Evolutionary conservation across 257 asterid species (phyloP), one percentile per base, ranked within the genome.

Genomic region (Solanum paucissectum): DNA sequence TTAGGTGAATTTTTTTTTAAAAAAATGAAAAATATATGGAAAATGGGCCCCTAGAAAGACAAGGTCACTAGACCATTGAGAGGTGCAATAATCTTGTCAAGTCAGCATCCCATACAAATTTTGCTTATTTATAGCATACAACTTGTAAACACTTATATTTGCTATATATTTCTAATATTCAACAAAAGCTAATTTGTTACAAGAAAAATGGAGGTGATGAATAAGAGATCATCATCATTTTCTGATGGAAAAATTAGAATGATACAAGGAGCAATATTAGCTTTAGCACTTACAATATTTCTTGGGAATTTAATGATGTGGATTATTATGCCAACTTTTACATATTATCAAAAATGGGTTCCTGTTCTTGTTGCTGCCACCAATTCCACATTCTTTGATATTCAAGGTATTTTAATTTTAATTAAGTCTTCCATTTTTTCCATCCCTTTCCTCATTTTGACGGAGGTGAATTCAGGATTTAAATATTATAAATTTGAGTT

Each of bases 301-400:
- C 96, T 97, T 81, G 98, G 98, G 9, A 95, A 95, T 89, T 89
- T 97, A 81, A 97, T 97, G 98, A 95, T 97, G 98, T 97, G 99
- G 99, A 92, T 95, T 36, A 92, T 97, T 40, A 95, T 97, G 98
- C 98, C 98, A 20, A 97, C 98, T n/a, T 98, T 93, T 91, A 95
- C 98, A 3, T 97, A 95, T 83, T 95, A 97, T 91, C 92, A 89
- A 25, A 88, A 93, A 88, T 97, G 99, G 99, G 88, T 93, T 83
- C 96, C 95, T 60, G 96, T 92, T 20, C 92, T 97, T 85, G 89
- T 95, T 89, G 92, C 96, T 77, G 88, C 86, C 84, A 94, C 98
- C 73, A 92, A 92, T 66, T 95, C 99, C 20, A 95, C 95, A 69
- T 97, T 92, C 94, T 97, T 95, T 88, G 99, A 95, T 72, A 90